Percentiles rank a stretch among this genome's conserved stretches.
phyloP scores from a whole-genome alignment of 2,329 filamentous ascomycete genomes.

The Nemania sp. region DNA sequence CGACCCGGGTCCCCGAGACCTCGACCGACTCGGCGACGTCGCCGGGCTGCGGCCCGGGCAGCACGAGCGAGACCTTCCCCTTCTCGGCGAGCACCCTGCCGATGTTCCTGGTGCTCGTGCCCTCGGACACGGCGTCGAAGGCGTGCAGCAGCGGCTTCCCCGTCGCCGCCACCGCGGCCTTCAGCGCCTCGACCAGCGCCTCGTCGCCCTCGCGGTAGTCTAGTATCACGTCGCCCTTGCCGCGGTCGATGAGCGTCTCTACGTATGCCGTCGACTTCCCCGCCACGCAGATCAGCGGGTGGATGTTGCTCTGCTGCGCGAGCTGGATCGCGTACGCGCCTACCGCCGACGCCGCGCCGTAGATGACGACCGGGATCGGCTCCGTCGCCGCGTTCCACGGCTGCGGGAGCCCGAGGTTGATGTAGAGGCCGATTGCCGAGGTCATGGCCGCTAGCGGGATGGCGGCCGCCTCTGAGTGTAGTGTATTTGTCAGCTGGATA shows the following conservation, averaged over 20 bases:
- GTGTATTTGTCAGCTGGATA: neutral
- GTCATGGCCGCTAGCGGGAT: slow-evolving; percentile 61
- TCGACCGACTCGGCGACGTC: slow-evolving; percentile 35
- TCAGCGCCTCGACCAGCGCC: slow-evolving; percentile 49
- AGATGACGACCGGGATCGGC: slow-evolving; percentile 50
- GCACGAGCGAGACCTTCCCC: slow-evolving; percentile 44
- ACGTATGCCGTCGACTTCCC: slow-evolving; percentile 57
- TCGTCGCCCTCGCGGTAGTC: slow-evolving; percentile 65
- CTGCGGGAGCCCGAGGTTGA: slow-evolving; percentile 50
- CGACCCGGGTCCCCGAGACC: slow-evolving; percentile 30
- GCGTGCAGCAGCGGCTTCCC: slow-evolving; percentile 49
- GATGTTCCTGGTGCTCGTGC: slow-evolving; percentile 53
- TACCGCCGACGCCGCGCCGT: slow-evolving; percentile 60
- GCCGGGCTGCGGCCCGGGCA: slow-evolving; percentile 41
- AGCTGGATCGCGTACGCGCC: slow-evolving; percentile 64
- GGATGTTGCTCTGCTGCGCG: slow-evolving; percentile 57
- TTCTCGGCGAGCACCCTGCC: slow-evolving; percentile 47
- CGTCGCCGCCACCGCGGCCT: slow-evolving; percentile 34
- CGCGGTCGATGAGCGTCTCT: slow-evolving; percentile 54
- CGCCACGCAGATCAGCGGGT: slow-evolving; percentile 65
- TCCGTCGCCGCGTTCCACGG: slow-evolving; percentile 50
- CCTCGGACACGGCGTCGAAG: slow-evolving; percentile 62
- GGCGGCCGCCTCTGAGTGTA: slow-evolving; percentile 55
- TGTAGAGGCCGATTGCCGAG: slow-evolving; percentile 55
- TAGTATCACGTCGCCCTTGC: slow-evolving; percentile 60